Conservation (phyloP, 2,329 filamentous ascomycete species). For the Penicillium fuscoglaucum region DNA sequence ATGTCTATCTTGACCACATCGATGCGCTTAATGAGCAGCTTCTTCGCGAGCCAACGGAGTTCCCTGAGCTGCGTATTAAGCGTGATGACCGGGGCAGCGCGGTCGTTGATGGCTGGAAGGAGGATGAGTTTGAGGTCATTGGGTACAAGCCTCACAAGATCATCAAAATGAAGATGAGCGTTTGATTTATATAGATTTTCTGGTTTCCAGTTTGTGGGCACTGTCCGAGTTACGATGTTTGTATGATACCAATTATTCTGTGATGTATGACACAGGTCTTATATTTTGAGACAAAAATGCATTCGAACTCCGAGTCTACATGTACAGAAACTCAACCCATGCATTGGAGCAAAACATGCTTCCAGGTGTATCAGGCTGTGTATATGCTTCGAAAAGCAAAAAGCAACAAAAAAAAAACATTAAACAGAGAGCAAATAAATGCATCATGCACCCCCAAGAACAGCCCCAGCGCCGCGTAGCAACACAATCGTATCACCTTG, state of each 20-base stretch:
- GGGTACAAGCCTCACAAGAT: constrained; percentile 88
- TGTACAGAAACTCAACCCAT: background rate
- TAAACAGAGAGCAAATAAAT: background rate
- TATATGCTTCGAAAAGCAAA: constrained; percentile 12
- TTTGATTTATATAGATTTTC: constrained; percentile 48
- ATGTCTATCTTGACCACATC: constrained; percentile 90
- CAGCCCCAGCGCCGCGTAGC: constrained; percentile 78
- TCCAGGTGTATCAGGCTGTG: constrained; percentile 11
- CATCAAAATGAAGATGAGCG: constrained; percentile 99
- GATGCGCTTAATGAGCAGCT: constrained; percentile 82
- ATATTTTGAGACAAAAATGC: background rate
- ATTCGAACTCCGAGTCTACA: background rate
- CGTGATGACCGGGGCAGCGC: constrained; percentile 70
- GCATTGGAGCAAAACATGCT: constrained; percentile 7
- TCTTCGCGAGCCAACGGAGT: constrained; percentile 73
- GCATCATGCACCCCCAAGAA: constrained; percentile 61
- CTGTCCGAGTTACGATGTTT: constrained; percentile 16
- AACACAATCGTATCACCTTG: constrained; percentile 90
- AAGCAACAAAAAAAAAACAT: background rate
- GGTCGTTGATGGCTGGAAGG: constrained; percentile 88
- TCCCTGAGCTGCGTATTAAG: constrained; percentile 74
- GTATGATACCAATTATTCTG: constrained; percentile 26
- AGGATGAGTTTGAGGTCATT: constrained; percentile 82
- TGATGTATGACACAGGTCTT: constrained; percentile 5
- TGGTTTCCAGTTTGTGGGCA: background rate